Evolutionary conservation across 2,329 filamentous ascomycete genomes (phyloP), one percentile per base, ranked within the genome.

Genomic region (Botrytis byssoidea): DNA sequence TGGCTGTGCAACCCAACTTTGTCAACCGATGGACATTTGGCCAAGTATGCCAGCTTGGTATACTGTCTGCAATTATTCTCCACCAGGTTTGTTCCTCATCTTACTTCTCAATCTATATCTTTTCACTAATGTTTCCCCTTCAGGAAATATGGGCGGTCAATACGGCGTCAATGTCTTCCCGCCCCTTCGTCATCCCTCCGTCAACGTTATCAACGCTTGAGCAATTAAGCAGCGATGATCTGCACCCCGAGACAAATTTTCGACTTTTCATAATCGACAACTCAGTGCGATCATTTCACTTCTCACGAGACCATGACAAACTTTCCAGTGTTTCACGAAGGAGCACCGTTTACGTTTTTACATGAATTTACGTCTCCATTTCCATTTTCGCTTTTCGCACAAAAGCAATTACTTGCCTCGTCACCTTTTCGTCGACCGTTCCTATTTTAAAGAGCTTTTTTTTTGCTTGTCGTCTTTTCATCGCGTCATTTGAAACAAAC

Each of bases 11-110:
- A 88, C 84, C 37, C 80, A 85, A 74, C 83, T 84, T 81, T 92
- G 90, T 83, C 77, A 82, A 9, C 79, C 83, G 44, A 86, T 87
- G 71, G 86, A 83, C 48, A 74, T 77, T n/a, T 74, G 71, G 40
- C 76, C 80, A 42, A 77, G 74, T 82, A 4, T 71, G 51, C 64
- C 63, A 9, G 83, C 90, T 37, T 90, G 88, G 84, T 94, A 89
- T 86, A 95, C 92, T 44, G 93, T 97, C 79, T 97, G 94, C 91
- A 95, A 97, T 88, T 97, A 97, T 86, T 83, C 48, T 37, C 71
- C 71, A 9, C 55, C 55, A 69, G 71, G 71, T 73, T 46, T 37
- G 71, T 60, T 69, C n/a, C 18, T 44, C 35, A 57, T 40, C n/a
- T 42, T 57, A 25, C 1, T 12, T n/a, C 20, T 60, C 4, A 32